Evolutionary conservation across 768 basidiomycete species (phyloP).

Genomic region (Strobilomyces echinocephalus): DNA sequence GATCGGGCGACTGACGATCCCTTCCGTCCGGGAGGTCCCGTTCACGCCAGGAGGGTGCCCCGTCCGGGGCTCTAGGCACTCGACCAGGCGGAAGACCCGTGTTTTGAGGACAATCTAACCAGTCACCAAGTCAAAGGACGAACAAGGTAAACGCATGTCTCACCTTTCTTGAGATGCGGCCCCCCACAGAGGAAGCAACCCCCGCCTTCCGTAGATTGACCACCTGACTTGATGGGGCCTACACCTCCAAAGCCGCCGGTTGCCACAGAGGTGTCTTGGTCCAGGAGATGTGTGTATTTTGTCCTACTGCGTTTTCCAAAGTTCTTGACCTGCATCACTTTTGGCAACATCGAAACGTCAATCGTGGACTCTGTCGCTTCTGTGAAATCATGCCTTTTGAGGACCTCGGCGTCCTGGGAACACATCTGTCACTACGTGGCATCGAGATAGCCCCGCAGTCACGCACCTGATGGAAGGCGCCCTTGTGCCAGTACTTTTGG

Average conservation of each 20-base stretch:
- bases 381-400: slow-evolving; percentile 79
- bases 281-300: slow-evolving; percentile 93
- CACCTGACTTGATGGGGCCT: slow-evolving; percentile 51
- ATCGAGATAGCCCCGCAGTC: neutral
- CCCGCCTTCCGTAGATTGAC: slow-evolving; percentile 48
- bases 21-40: slow-evolving; percentile 19
- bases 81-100: slow-evolving; percentile 34
- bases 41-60: slow-evolving; percentile 36
- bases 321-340: slow-evolving; percentile 96
- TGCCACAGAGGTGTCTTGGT: slow-evolving; percentile 80
- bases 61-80: slow-evolving; percentile 32
- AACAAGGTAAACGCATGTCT: neutral
- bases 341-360: slow-evolving; percentile 83
- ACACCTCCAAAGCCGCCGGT: slow-evolving; percentile 64
- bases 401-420: slow-evolving; percentile 79
- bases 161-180: slow-evolving; percentile 88
- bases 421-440: slow-evolving; percentile 14
- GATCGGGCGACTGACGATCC: slow-evolving; percentile 23
- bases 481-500: slow-evolving; percentile 99
- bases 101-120: slow-evolving; percentile 50
- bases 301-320: slow-evolving; percentile 90
- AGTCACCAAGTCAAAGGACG: slow-evolving; percentile 5
- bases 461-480: slow-evolving; percentile 92
- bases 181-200: slow-evolving; percentile 96
- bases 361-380: slow-evolving; percentile 85